Evolutionary conservation across 2,329 filamentous ascomycete species (phyloP).

Genomic region (Claviceps cyperi): DNA sequence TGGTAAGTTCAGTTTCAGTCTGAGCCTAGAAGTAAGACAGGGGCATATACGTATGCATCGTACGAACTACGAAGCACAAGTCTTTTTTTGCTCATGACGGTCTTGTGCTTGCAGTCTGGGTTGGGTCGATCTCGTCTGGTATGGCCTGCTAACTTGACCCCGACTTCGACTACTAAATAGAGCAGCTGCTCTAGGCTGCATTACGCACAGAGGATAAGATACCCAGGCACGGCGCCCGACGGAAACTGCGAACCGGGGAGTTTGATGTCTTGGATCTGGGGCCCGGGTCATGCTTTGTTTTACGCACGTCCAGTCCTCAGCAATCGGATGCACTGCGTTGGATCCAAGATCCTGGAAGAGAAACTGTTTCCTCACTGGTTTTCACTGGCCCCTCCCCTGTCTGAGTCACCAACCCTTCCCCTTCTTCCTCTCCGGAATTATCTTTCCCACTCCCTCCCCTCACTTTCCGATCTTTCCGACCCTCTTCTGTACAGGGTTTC

Average conservation of each 20-base stretch:
- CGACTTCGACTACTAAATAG: not conserved
- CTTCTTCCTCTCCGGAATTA: too few species aligned
- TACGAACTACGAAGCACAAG: too few species aligned
- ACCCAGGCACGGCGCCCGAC: not conserved
- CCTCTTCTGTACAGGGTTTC: too few species aligned
- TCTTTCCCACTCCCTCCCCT: too few species aligned
- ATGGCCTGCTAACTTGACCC: not conserved
- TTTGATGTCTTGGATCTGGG: not conserved
- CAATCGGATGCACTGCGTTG: not conserved
- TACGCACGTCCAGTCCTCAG: not conserved
- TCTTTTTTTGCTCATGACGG: not conserved
- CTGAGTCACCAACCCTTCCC: too few species aligned
- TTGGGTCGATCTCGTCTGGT: not conserved
- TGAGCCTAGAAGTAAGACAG: not conserved
- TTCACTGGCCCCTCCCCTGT: too few species aligned
- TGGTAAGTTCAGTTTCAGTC: not conserved
- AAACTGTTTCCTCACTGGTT: too few species aligned
- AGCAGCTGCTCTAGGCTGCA: too few species aligned
- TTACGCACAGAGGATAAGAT: too few species aligned
- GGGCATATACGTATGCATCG: not conserved
- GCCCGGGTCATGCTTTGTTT: not conserved
- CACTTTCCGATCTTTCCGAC: too few species aligned
- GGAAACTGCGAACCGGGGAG: not conserved
- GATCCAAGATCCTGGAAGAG: too few species aligned
- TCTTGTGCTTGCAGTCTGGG: not conserved